These are phyloP conservation scores for Solanum stenotomum DNA, from an alignment of 257 asterid species.

Conservation along the genomic window DNA sequence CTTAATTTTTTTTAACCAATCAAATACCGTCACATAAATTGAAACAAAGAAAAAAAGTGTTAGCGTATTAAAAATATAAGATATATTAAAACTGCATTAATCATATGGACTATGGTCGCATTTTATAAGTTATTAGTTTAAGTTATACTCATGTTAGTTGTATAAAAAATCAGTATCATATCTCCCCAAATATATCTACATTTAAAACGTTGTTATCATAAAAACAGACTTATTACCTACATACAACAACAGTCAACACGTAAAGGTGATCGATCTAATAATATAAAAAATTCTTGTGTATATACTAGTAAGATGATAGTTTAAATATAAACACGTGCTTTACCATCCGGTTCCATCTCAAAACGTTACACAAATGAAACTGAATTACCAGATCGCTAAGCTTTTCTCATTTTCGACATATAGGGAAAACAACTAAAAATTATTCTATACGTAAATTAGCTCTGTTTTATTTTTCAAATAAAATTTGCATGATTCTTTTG, in stretches of 20 bases:
- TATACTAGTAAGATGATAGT: background rate
- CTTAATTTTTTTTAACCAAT: background rate
- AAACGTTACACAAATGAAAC: background rate
- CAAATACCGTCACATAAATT: background rate
- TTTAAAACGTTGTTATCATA: too few relatives aligned
- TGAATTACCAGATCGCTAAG: background rate
- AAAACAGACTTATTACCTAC: background rate
- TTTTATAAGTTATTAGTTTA: too few relatives aligned
- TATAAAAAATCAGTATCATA: too few relatives aligned
- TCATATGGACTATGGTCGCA: background rate
- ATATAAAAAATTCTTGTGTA: background rate
- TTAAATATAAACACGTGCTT: background rate
- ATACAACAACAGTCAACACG: background rate
- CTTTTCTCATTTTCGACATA: background rate
- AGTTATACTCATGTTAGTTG: too few relatives aligned
- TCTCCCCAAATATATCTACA: too few relatives aligned
- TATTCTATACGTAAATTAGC: background rate
- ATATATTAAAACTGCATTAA: background rate
- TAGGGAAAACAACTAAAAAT: background rate
- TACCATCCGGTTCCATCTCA: background rate
- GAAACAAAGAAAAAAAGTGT: background rate
- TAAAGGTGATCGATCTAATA: background rate
- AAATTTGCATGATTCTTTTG: background rate
- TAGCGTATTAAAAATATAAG: background rate
- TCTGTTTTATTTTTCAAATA: background rate